Base-by-base conservation (phyloP, 148 eudicot genomes). In the Fagopyrum homotropicum region DNA sequence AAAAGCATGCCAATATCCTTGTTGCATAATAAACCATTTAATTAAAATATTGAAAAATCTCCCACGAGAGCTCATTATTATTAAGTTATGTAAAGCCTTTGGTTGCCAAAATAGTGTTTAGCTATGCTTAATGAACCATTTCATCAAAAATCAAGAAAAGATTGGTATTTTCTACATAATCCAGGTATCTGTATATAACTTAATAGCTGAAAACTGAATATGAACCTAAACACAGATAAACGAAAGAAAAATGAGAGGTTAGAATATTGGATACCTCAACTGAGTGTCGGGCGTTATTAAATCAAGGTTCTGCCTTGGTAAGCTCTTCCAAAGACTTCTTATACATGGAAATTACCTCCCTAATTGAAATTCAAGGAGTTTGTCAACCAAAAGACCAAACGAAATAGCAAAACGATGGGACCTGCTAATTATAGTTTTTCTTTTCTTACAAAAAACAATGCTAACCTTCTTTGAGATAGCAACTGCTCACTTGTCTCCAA, bases 401-500 rank as follows among this genome's bases (percentile, higher is more conserved):
- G 10, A 30, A 49, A 9, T 15, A 76, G 48, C 48, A 50, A 29
- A 45, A 35, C 46, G 40, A 35, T 9, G 12, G 26, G 26, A 22
- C 43, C 40, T 35, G 40, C 40, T 35, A 1, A 35, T 35, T 35
- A 35, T 35, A 35, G 40, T 35, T 35, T 35, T 2, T 35, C 40
- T 35, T 35, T 35, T 35, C 40, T 35, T 35, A 35, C 40, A 35
- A 16, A 15, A 14, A 22, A 22, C 47, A 77, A 73, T 8, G 71
- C 73, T 50, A 75, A 94, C 98, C 94, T 94, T 76, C 97, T 80
- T 78, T 89, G 90, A 75, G 83, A 81, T 45, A 92, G 84, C 83
- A 92, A 54, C 16, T 77, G 89, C 68, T 88, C 88, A 8, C 87
- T 85, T 84, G 92, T 93, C 80, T 90, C 96, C 75, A 91, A 72